phyloP scores from a whole-genome alignment of 1,139 yeast species.

The Geotrichum fermentans region DNA sequence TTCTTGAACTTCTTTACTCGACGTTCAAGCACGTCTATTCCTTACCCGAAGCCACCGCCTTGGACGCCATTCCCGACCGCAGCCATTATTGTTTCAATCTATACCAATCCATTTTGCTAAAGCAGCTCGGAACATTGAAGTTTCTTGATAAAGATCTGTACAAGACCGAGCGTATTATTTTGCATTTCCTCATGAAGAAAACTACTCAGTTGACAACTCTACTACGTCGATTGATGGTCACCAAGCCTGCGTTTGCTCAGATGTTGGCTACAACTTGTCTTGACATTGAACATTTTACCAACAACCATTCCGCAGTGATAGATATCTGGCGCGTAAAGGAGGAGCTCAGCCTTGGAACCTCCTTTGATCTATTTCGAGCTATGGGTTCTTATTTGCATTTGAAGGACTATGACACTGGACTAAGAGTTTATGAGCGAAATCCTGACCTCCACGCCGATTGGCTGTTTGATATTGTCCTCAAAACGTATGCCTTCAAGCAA shows the following conservation, averaged over 20 bases:
- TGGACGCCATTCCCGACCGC: conserved; percentile 3
- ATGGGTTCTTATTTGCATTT: conserved; percentile 43
- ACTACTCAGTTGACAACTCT: conserved; percentile 2
- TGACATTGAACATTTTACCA: conserved; percentile 20
- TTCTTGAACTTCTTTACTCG: conserved; percentile 16
- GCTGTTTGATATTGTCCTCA: conserved; percentile 31
- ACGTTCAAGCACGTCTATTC: conserved; percentile 12
- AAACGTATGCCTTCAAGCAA: conserved; percentile 47
- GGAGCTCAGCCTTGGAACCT: conserved; percentile 15
- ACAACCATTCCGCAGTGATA: conserved; percentile 11
- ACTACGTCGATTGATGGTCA: conserved; percentile 12
- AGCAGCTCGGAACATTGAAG: conserved; percentile 28
- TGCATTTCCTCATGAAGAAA: conserved; percentile 9
- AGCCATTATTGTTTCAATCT: conserved; percentile 10
- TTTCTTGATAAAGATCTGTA: conserved; percentile 25
- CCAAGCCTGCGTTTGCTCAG: conserved; percentile 17
- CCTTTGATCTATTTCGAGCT: conserved; percentile 33
- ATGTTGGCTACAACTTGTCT: conserved; percentile 24
- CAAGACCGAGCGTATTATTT: conserved; percentile 22
- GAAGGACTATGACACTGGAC: conserved; percentile 44
- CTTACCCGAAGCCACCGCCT: background rate
- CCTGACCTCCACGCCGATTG: conserved; percentile 32
- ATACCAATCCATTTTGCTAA: conserved; percentile 16
- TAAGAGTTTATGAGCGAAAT: conserved; percentile 38
- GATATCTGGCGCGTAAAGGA: conserved; percentile 24